Conservation (phyloP, 768 basidiomycete species). For the Collybiopsis luxurians region DNA sequence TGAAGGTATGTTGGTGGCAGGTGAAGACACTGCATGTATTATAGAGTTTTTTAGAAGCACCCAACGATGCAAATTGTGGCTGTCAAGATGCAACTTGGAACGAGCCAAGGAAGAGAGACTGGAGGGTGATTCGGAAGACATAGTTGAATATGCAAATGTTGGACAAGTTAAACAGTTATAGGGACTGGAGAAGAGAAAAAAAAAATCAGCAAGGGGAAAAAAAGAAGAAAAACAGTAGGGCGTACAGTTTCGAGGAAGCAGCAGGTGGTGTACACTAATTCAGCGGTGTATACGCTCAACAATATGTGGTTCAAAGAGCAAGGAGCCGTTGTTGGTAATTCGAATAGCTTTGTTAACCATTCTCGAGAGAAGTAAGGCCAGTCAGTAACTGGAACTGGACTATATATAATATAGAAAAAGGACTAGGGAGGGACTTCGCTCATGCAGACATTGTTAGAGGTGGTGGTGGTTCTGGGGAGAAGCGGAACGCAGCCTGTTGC, state of each 20-base stretch:
- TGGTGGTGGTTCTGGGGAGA: slow-evolving; percentile 9
- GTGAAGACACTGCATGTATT: slow-evolving; percentile 44
- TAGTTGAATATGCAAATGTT: slow-evolving; percentile 26
- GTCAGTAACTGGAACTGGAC: slow-evolving; percentile 4
- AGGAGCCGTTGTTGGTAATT: slow-evolving; percentile 81
- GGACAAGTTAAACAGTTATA: slow-evolving; percentile 14
- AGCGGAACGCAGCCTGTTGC: neutral
- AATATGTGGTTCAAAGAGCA: slow-evolving; percentile 84
- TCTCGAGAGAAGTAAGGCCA: slow-evolving; percentile 38
- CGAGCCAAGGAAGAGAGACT: slow-evolving; percentile 65
- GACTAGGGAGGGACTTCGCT: slow-evolving; percentile 13
- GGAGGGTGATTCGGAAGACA: slow-evolving; percentile 44
- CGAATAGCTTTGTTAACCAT: slow-evolving; percentile 87
- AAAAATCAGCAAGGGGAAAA: neutral
- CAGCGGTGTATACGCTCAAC: slow-evolving; percentile 78
- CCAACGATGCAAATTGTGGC: slow-evolving; percentile 79
- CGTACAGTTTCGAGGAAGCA: slow-evolving; percentile 19
- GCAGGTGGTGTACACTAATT: slow-evolving; percentile 40
- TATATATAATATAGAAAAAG: slow-evolving; percentile 9
- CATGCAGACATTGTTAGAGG: slow-evolving; percentile 11
- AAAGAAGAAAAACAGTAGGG: slow-evolving; percentile 6
- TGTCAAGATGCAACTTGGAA: slow-evolving; percentile 72
- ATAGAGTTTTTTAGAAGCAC: slow-evolving; percentile 87
- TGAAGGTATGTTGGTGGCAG: slow-evolving; percentile 29
- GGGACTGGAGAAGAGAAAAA: neutral